Evolutionary conservation across 495 filamentous ascomycete species (phyloP).

Genomic region (Hyaloscypha hepaticicola): DNA sequence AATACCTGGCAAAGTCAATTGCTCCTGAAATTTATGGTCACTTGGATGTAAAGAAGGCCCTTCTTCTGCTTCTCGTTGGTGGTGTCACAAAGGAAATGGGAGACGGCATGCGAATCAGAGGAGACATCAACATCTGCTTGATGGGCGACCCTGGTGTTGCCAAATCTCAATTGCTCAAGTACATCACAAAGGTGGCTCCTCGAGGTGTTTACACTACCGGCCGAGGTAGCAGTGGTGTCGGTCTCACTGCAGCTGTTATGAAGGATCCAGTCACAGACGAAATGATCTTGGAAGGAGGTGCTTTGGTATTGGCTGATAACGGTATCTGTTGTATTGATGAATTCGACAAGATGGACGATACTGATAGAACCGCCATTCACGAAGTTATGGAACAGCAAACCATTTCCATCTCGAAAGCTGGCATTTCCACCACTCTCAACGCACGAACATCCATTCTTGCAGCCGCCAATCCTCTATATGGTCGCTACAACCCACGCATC

Average conservation of each 20-base stretch:
- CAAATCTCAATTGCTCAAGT: constrained; percentile 96
- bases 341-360: constrained; percentile 99
- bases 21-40: constrained; percentile 97
- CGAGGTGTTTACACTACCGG: constrained; percentile 97
- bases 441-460: constrained; percentile 97
- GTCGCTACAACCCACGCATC: constrained; percentile 94
- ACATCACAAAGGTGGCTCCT: constrained; percentile 96
- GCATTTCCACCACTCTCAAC: constrained; percentile 94
- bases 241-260: constrained; percentile 98
- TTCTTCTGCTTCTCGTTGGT: constrained; percentile 89
- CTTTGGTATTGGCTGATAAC: constrained; percentile 93
- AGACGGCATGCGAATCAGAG: constrained; percentile 96
- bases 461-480: constrained; percentile 95
- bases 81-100: constrained; percentile 97
- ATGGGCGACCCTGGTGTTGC: constrained; percentile 99
- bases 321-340: constrained; percentile 99
- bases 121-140: constrained; percentile 96
- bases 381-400: constrained; percentile 99
- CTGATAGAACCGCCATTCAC: constrained; percentile 94
- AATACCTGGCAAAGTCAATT: constrained; percentile 90
- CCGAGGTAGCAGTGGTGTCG: constrained; percentile 92
- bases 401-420: constrained; percentile 97
- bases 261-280: constrained; percentile 97
- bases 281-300: constrained; percentile 97
- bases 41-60: constrained; percentile 94